A percentile compares a stretch with the other conserved stretches of the same genome.
phyloP scores from a whole-genome alignment of 176 grass and related monocot genomes.

The Metroxylon sagu region DNA sequence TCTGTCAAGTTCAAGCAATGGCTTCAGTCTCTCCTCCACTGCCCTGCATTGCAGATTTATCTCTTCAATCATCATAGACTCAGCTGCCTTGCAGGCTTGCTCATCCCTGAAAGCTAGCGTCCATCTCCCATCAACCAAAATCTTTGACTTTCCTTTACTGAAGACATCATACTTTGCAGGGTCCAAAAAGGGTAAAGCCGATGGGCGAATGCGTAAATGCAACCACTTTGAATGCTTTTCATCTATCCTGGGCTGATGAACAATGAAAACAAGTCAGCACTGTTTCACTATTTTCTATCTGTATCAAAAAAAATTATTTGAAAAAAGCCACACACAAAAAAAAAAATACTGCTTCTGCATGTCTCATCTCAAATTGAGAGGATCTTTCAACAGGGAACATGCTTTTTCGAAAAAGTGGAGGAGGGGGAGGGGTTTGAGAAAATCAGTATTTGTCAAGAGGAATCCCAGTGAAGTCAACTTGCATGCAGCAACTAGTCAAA shows the following conservation, averaged over 20 bases:
- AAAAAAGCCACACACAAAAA: too few relatives aligned
- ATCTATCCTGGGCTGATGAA: background rate
- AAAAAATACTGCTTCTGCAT: too few relatives aligned
- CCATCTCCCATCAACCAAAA: background rate
- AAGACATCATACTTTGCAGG: background rate
- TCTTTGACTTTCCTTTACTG: background rate
- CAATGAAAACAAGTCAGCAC: conserved; percentile 19
- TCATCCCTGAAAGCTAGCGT: conserved; percentile 16
- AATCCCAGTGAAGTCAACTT: too few relatives aligned
- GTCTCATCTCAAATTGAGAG: too few relatives aligned
- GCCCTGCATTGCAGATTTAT: background rate
- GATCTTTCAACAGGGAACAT: too few relatives aligned
- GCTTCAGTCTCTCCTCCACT: conserved; percentile 27
- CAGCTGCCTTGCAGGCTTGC: conserved; percentile 32
- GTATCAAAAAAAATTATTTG: background rate
- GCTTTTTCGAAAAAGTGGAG: too few relatives aligned
- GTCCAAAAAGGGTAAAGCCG: background rate
- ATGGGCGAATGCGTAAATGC: background rate
- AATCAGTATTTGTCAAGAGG: too few relatives aligned
- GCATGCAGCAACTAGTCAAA: too few relatives aligned
- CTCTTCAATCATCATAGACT: background rate
- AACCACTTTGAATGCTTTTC: background rate
- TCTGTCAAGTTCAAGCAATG: conserved; percentile 48
- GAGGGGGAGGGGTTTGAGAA: too few relatives aligned
- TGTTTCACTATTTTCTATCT: background rate